These are phyloP conservation scores for Puccinia coronata DNA, from an alignment of 1,284 basidiomycete genomes.

Conservation along the genomic window DNA sequence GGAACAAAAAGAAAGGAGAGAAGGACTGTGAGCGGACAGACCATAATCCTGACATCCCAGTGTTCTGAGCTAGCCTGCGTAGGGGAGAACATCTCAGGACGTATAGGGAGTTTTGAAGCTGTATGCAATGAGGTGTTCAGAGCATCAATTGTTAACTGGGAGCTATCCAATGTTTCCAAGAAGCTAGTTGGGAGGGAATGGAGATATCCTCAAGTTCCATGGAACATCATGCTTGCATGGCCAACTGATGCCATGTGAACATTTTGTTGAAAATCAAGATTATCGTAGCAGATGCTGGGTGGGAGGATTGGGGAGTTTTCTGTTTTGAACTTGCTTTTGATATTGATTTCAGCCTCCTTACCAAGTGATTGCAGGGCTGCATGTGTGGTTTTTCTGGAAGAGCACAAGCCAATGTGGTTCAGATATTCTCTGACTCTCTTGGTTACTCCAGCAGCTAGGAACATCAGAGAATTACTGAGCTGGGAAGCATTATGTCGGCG, in stretches of 20 bases:
- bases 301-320: no score
- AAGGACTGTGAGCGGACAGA: no score
- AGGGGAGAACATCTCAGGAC: not conserved
- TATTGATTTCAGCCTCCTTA: no score
- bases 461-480: no score
- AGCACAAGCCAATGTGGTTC: no score
- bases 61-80: not conserved
- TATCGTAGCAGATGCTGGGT: no score
- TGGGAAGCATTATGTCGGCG: not conserved
- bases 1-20: no score
- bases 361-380: not conserved
- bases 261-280: no score
- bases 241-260: no score
- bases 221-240: not conserved
- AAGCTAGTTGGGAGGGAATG: not conserved
- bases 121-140: not conserved
- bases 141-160: not conserved
- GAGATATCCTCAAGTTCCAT: not conserved
- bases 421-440: not conserved
- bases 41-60: no score
- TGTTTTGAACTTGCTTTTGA: no score
- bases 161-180: not conserved
- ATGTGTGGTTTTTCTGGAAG: not conserved
- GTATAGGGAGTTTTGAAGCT: not conserved
- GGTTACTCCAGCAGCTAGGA: not conserved